Conservation (phyloP, 1,139 yeast genomes). For the Yamadazyma triangularis region DNA sequence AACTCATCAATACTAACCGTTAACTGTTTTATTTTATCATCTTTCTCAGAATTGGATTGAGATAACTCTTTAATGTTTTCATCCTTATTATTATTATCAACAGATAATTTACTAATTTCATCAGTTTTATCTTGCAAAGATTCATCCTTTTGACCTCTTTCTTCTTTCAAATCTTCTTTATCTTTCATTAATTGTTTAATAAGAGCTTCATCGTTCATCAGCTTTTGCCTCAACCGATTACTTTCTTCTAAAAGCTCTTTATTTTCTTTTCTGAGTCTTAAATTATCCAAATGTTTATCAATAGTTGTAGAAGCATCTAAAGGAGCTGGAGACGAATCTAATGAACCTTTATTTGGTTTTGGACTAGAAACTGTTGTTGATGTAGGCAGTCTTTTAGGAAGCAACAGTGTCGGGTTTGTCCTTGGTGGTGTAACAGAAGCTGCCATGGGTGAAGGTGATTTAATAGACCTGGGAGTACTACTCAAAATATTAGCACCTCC, state of each 20-base stretch:
- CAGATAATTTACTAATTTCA: constrained; percentile 1
- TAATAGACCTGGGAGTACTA: neutral
- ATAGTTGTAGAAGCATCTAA: constrained; percentile 36
- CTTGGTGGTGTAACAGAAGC: neutral
- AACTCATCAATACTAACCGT: constrained; percentile 17
- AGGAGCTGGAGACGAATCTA: no score
- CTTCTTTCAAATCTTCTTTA: neutral
- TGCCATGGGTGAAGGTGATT: neutral
- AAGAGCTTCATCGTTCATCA: neutral
- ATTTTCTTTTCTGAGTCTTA: constrained; percentile 31
- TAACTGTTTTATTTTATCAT: constrained; percentile 26
- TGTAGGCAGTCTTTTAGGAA: neutral
- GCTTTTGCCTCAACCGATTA: constrained; percentile 5
- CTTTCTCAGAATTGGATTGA: constrained; percentile 22
- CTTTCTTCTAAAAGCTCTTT: constrained; percentile 15
- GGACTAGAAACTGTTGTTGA: neutral
- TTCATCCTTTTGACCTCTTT: neutral
- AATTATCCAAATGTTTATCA: constrained; percentile 43
- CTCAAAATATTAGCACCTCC: no score
- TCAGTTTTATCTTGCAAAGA: constrained; percentile 3
- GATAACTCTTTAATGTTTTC: constrained; percentile 12
- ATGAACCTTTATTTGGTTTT: no score
- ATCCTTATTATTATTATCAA: constrained; percentile 1
- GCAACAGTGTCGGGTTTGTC: neutral
- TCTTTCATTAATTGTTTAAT: constrained; percentile 1